Evolutionary conservation across 257 asterid species (phyloP), one percentile per base, ranked within the genome.

Genomic region (Capsicum baccatum): DNA sequence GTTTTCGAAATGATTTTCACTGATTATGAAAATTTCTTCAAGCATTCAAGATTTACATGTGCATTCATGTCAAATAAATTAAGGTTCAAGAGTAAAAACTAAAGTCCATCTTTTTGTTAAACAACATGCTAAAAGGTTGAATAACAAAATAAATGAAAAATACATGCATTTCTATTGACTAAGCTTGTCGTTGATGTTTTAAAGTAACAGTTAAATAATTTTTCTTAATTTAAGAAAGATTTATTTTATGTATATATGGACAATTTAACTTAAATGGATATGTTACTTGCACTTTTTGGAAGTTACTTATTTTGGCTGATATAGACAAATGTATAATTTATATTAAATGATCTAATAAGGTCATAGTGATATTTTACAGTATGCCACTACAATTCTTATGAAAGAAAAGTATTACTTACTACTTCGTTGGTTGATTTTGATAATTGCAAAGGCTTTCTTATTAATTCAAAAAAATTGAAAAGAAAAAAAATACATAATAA

Each of bases 171-270:
- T 52, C 6, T 9, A 26, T 21, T 21, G 59, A 9, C 63, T 26
- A 52, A 76, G 15, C 42, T 26, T 76, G 26, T 14, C 13, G 17
- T 74, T 50, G 21, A 74, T 50, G 12, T 8, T 74, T 6, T 5
- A 21, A 21, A 48, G 79, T 70, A 50, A 68, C 26, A 19, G 59
- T 73, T 73, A 73, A 73, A 19, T 73, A 73, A 73, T 73, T n/a
- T 71, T 71, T 7, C 11, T 9, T 12, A n/a, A 73, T 73, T 73
- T 73, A n/a, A 73, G 39, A 19, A 47, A 19, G 11, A 19, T n/a
- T 47, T 47, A 5, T 7, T 9, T n/a, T 59, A n/a, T 59, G 8
- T 47, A 50, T 47, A 6, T n/a, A 6, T n/a, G 19, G 8, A 50
- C 12, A 12, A 74, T 19, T 74, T 48, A 50, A 74, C 7, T 50